Base-by-base conservation (phyloP, 305 asterid genomes). In the Fraxinus sp. region DNA sequence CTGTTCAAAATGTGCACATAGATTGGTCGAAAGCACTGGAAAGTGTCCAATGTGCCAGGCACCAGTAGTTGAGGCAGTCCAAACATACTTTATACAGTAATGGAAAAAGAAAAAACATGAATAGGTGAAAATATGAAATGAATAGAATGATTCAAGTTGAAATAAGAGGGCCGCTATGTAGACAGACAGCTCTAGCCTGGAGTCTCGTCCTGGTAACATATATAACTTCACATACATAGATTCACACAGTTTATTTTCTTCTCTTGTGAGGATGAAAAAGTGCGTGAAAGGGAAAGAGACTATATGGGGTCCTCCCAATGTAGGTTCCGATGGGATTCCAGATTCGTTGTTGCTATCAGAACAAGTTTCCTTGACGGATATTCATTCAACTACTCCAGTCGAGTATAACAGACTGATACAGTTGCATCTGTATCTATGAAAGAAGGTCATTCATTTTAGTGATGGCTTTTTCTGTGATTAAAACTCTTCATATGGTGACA, bases 1-100 rank as follows among this genome's bases (percentile, higher is more conserved):
- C 35, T 96, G 99, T 78, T 84, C 90, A n/a, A 88, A 90, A 30
- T 96, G 99, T 55, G 97, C 97, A 1, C 97, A 93, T 70, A 81
- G 75, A 68, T 80, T 95, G 87, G 90, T 93, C 81, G 81, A 78
- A 11, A 76, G 80, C 59, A 82, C 75, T 73, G 94, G 92, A 7
- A 92, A 92, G 84, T 96, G 99, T 82, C 99, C 99, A 0, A 90
- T 96, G 97, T 96, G 99, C 68, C 81, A 55, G 37, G 98, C 98
- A 20, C 98, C 98, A 1, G 90, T 90, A 9, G 90, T 93, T 7
- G 97, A 96, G 92, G 91, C 85, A 52, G 90, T 94, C 80, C 94
- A 91, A 59, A 92, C 96, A 79, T 94, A 91, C 87, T 91, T 90
- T 79, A 83, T 83, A 84, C 95, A 90, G 79, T 89, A 84, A 84